Conservation (phyloP, 306 rosid genomes). For the Citrullus colocynthis region DNA sequence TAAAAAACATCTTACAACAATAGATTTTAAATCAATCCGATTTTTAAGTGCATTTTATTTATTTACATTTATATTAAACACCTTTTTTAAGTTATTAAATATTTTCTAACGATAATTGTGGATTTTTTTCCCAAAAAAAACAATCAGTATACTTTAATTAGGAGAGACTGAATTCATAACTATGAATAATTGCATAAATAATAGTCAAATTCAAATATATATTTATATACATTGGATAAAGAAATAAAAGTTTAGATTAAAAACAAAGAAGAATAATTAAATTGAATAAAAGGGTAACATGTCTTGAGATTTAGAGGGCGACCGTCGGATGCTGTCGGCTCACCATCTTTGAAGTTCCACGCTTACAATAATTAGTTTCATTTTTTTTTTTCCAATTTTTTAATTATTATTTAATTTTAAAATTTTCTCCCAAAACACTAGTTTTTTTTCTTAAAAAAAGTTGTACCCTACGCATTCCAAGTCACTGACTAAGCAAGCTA, state of each 20-base stretch:
- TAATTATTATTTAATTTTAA: background rate
- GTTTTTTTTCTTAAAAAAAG: background rate
- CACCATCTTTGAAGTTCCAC: constrained; percentile 1
- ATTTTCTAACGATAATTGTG: too few relatives aligned
- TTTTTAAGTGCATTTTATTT: too few relatives aligned
- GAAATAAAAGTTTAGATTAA: background rate
- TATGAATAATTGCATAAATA: background rate
- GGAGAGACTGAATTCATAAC: background rate
- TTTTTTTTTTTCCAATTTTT: background rate
- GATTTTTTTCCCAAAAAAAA: accelerated
- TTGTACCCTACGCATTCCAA: background rate
- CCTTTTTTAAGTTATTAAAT: too few relatives aligned
- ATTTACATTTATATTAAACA: too few relatives aligned
- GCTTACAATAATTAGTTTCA: background rate
- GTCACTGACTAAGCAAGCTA: background rate
- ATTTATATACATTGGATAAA: background rate
- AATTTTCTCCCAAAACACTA: background rate
- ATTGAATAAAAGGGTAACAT: background rate
- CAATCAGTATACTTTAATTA: too few relatives aligned
- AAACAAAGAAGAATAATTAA: background rate
- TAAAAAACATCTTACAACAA: too few relatives aligned
- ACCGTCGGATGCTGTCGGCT: constrained; percentile 8
- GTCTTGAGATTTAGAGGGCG: background rate
- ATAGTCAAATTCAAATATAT: background rate
- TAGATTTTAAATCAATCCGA: too few relatives aligned